Base-by-base conservation (phyloP, 768 basidiomycete genomes). In the Rhizopogon vesiculosus region DNA sequence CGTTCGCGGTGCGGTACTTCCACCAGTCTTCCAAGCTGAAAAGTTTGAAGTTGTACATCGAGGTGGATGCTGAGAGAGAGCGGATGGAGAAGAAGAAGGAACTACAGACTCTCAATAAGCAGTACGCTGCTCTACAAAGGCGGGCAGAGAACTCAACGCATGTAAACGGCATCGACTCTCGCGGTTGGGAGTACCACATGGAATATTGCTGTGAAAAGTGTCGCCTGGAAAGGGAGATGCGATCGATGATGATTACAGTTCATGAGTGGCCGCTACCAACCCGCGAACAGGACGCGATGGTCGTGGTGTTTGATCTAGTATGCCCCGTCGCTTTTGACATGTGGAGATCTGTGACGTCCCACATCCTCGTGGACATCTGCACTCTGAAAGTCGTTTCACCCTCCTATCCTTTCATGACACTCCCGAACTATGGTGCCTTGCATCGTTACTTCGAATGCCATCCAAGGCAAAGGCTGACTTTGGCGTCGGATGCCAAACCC, bases 191-290 rank as follows among this genome's bases (percentile, higher is more conserved):
- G 1, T 44, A 56, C 5, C 45, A 44, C 3, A 56, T 28, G 10
- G 45, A 49, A 18, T 9, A 45, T 0, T 10, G 2, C 0, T 76
- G 73, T 52, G 3, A 18, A 1, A 75, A 69, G 51, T 78, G 76
- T 43, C 5, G 7, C 2, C 42, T 70, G 16, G 51, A 68, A 16
- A 52, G 41, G 15, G 15, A 62, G 48, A 63, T 66, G 0, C 16
- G 22, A 0, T 18, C 1, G 0, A 59, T 79, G 64, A 3, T 19
- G 0, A 79, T 81, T 22, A 0, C 25, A 1, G 59, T 76, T 5
- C 67, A 77, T 38, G 81, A 82, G 51, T 78, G 78, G 78, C 81
- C 80, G 0, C 58, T 82, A 41, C 78, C 80, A 0, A 29, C 50
- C 1, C 43, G 59, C 10, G 19, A n/a, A 5, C 13, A 62, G 3